Base-by-base conservation (phyloP, 2,329 filamentous ascomycete species). In the Leptographium procerum region DNA sequence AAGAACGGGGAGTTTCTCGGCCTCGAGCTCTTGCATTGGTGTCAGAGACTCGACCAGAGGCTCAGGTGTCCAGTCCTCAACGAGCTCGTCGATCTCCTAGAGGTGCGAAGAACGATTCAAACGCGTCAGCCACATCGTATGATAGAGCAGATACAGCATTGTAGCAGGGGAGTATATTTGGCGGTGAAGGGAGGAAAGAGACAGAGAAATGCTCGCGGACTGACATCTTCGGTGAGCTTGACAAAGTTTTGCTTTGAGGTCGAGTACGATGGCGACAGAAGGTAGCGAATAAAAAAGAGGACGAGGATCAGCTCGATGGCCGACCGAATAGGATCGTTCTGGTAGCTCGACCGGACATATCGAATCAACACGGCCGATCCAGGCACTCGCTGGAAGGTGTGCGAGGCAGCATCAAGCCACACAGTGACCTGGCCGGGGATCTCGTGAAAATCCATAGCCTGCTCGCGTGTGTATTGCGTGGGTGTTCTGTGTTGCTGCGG, bases 311-410 rank as follows among this genome's bases (percentile, higher is more conserved):
- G 78, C 74, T 99, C 94, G 65, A 99, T 89, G 45, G 89, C 90
- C 56, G 90, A 95, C 57, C 95, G 87, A 59, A 97, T 84, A 11
- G 94, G 94, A 67, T 99, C 94, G 70, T 99, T 88, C 75, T 99
- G 94, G 76, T 99, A 97, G 70, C 91, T 96, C 59, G 91, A 96
- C 72, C 89, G 89, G 69, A 99, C 91, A 74, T 99, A 99, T 62
- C 94, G 89, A 65, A 95, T 83, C 67, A 97, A 79, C 66, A 99
- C 96, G 48, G 92, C 89, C 33, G 92, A 97, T 56, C 94, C 94
- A 33, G 94, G 95, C 45, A 99, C 82, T 68, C 88, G 89, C 68
- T 96, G 91, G 70, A 99, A 95, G 59, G 85, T 80, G 60, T 83
- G 75, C 57, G 77, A 76, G 28, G 80, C 72, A 63, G 78, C 75